Evolutionary conservation across 2,329 filamentous ascomycete species (phyloP).

Genomic region (Talaromyces sp.): DNA sequence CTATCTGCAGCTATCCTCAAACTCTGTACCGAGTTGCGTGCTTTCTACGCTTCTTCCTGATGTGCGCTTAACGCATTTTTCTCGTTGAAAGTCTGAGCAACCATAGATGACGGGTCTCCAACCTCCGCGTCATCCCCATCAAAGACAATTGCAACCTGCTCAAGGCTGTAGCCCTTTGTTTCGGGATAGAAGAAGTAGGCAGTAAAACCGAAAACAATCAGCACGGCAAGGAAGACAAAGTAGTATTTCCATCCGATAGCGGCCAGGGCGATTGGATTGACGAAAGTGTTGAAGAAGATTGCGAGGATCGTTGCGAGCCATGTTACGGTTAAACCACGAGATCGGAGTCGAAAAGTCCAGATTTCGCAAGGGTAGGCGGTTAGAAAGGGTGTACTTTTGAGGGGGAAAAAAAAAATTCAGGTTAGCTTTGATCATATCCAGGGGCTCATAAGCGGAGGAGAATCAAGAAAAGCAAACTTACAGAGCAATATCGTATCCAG

Average conservation of each 20-base stretch:
- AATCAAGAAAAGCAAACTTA: neutral
- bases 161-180: neutral
- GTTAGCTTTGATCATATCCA: neutral
- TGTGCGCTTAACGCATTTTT: neutral
- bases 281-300: neutral
- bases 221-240: neutral
- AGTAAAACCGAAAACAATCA: neutral
- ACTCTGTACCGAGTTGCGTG: neutral
- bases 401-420: no score
- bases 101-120: neutral
- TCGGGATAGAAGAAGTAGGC: neutral
- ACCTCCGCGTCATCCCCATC: neutral
- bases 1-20: neutral
- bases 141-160: neutral
- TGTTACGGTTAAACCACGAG: neutral
- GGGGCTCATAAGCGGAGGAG: neutral
- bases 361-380: neutral
- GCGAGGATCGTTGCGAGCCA: neutral
- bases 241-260: neutral
- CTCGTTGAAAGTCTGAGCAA: neutral
- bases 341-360: neutral
- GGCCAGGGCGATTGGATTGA: neutral
- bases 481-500: constrained; percentile 6
- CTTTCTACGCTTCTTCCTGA: neutral
- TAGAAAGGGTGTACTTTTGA: neutral